Evolutionary conservation across 164 flowering plant species (phyloP), one percentile per base, ranked within the genome.

Genomic region (Macadamia integrifolia): DNA sequence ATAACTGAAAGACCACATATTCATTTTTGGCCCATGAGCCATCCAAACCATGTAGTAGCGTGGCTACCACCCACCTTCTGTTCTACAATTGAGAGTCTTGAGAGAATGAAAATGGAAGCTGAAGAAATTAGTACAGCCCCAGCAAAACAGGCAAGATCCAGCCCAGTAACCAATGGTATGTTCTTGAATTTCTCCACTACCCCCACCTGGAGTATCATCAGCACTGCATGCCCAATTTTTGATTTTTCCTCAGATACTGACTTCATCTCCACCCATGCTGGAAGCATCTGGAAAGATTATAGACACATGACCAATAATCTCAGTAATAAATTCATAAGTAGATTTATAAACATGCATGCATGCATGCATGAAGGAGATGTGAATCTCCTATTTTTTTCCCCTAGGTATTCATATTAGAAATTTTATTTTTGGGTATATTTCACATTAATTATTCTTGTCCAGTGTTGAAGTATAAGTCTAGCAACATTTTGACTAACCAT

Each of bases 141-240:
- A 40, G 90, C 92, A 64, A 88, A 87, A 70, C 97, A 93, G 14
- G 91, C 94, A 9, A 93, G 85, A 71, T 93, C 98, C 52, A 86
- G 18, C 0, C 80, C 80, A 15, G 78, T 82, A n/a, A 74, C 82
- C 68, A 91, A 1, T 44, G 91, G 89, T 63, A 87, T 74, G 30
- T 60, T 80, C 82, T 79, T 83, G 74, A 91, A 76, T 71, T 93
- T 93, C 66, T 91, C 96, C 69, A 93, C 31, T 68, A 91, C 75
- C 59, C 91, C 96, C 13, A 85, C 97, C 71, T 91, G 98, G 60
- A 93, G 88, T 66, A 93, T 77, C 91, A 89, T 80, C 71, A 85
- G 72, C 73, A 93, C 73, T 0, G 96, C 90, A 64, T 89, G 92
- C 69, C 96, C 97, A 0, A 93, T 78, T 72, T 71, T 82, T 23